Evolutionary conservation across 345 rosid genomes (phyloP).

Genomic region (Turnera subulata): DNA sequence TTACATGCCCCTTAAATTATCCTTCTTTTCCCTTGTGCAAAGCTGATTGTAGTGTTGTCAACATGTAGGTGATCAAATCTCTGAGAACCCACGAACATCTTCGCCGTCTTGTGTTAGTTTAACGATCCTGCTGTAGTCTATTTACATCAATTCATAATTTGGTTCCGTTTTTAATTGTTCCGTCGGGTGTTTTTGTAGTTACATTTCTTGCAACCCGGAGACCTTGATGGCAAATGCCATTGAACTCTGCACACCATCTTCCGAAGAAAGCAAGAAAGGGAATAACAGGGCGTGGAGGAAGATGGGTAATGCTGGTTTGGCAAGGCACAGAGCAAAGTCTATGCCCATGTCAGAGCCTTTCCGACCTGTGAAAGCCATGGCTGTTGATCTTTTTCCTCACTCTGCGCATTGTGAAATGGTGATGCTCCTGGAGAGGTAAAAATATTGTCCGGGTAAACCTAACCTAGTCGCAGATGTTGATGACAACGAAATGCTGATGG

Average conservation of each 20-base stretch:
- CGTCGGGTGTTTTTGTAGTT: conserved; percentile 37
- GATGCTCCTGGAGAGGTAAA: conserved; percentile 81
- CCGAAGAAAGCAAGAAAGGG: conserved; percentile 57
- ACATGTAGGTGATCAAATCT: conserved; percentile 68
- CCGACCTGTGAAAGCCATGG: conserved; percentile 89
- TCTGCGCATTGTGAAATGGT: conserved; percentile 95
- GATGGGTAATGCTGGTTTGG: conserved; percentile 76
- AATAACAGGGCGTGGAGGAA: conserved; percentile 63
- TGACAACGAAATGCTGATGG: neutral
- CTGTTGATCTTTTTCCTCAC: conserved; percentile 94
- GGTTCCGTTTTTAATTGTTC: neutral
- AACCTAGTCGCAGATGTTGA: too few species aligned
- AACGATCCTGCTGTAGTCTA: conserved; percentile 7
- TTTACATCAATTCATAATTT: neutral
- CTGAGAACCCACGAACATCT: conserved; percentile 70
- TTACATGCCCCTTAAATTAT: neutral
- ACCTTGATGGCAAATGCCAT: conserved; percentile 86
- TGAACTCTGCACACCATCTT: conserved; percentile 87
- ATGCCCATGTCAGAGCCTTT: conserved; percentile 92
- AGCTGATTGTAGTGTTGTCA: neutral
- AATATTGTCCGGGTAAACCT: too few species aligned
- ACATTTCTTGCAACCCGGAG: conserved; percentile 96
- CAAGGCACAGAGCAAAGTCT: conserved; percentile 76
- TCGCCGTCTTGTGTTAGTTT: conserved; percentile 79
- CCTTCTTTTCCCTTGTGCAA: neutral